phyloP scores from a whole-genome alignment of 2,329 filamentous ascomycete species.

The Fusarium liriodendri region DNA sequence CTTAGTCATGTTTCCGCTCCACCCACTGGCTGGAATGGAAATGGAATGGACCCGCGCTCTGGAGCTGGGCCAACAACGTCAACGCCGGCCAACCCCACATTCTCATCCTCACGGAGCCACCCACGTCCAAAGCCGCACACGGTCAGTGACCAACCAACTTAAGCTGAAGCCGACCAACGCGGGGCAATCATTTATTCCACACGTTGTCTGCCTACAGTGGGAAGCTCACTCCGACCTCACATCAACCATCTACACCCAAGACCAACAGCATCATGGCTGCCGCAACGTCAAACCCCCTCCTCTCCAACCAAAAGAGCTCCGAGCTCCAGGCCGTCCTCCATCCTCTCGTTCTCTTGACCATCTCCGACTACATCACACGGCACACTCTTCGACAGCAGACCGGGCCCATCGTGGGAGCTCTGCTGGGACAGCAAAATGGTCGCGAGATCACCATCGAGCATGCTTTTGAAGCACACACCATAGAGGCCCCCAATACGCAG shows the following conservation, averaged over 20 bases:
- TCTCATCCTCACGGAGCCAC: not conserved
- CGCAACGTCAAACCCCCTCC: conserved; percentile 62
- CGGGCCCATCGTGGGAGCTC: conserved; percentile 84
- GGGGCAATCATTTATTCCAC: conserved; percentile 24
- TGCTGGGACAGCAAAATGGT: conserved; percentile 93
- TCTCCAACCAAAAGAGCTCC: conserved; percentile 74
- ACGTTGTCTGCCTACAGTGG: conserved; percentile 5
- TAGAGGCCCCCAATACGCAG: conserved; percentile 56
- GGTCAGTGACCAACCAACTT: not conserved
- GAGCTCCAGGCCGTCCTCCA: conserved; percentile 89
- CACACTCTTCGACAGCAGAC: conserved; percentile 81
- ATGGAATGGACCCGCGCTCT: not conserved
- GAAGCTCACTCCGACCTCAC: not conserved
- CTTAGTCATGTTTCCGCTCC: conserved; percentile 3
- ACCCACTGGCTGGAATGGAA: conserved; percentile 10
- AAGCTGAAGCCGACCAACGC: conserved; percentile 8
- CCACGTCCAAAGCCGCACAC: not conserved
- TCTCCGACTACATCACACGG: conserved; percentile 95
- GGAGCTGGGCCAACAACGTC: conserved; percentile 9
- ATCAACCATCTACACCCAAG: not conserved
- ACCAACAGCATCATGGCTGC: conserved; percentile 58
- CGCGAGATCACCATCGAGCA: conserved; percentile 92
- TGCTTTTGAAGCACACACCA: conserved; percentile 84
- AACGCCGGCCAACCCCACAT: conserved; percentile 16
- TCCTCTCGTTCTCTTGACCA: conserved; percentile 92